Evolutionary conservation across 345 rosid species (phyloP).

Genomic region (Ceriops zippeliana): DNA sequence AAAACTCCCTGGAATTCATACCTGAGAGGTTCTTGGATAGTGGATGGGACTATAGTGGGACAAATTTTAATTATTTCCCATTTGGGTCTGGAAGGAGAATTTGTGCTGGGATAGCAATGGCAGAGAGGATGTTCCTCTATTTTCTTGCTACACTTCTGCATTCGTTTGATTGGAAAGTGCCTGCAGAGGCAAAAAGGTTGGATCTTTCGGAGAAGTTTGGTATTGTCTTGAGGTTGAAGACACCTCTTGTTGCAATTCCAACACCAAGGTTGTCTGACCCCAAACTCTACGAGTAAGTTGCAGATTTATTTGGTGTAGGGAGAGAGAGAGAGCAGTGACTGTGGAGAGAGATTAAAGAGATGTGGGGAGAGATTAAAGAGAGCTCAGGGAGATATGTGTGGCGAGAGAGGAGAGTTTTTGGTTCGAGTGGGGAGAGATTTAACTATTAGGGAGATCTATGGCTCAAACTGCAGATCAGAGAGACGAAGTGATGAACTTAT

Average conservation of each 20-base stretch:
- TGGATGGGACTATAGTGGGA: slow-evolving; percentile 54
- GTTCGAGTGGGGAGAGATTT: no score
- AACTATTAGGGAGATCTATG: no score
- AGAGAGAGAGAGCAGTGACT: no score
- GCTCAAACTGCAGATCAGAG: no score
- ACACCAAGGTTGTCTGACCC: slow-evolving; percentile 49
- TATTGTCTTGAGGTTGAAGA: slow-evolving; percentile 59
- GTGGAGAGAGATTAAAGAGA: no score
- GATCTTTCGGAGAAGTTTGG: slow-evolving; percentile 67
- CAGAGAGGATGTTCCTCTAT: slow-evolving; percentile 66
- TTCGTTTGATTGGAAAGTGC: slow-evolving; percentile 69
- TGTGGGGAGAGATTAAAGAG: no score
- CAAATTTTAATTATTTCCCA: slow-evolving; percentile 53
- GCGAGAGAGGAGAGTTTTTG: no score
- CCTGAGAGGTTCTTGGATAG: slow-evolving; percentile 49
- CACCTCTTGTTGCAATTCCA: slow-evolving; percentile 48
- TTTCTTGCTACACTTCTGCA: slow-evolving; percentile 55
- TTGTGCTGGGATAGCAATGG: slow-evolving; percentile 64
- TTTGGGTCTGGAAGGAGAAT: slow-evolving; percentile 84
- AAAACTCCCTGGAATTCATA: slow-evolving; percentile 41
- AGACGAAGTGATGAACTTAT: no score
- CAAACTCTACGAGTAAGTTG: slow-evolving; percentile 27
- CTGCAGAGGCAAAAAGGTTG: slow-evolving; percentile 16
- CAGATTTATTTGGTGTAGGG: neutral
- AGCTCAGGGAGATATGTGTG: no score